Percentiles rank a stretch among this genome's conserved stretches.
These are phyloP conservation scores for Candida germanica DNA, from an alignment of 805 yeast genomes.

Conservation along the genomic window DNA sequence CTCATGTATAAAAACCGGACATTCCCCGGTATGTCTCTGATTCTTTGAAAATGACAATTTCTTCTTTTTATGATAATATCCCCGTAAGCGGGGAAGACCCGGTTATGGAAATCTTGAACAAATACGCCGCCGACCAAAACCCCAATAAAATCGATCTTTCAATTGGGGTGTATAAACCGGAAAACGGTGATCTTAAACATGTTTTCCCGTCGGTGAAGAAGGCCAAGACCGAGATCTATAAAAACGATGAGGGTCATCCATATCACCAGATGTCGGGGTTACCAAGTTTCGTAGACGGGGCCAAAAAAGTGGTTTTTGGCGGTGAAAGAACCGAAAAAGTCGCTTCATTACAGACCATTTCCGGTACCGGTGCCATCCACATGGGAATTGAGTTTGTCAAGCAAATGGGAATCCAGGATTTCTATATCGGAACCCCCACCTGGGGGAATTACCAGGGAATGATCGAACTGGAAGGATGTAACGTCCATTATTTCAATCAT, in stretches of 20 bases:
- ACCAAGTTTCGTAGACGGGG: conserved; percentile 32
- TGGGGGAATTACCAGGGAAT: conserved; percentile 41
- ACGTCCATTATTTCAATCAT: conserved; percentile 25
- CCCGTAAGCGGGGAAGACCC: conserved; percentile 26
- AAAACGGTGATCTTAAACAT: conserved; percentile 30
- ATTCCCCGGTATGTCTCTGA: too few species aligned
- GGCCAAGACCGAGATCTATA: conserved; percentile 31
- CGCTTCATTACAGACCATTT: conserved; percentile 37
- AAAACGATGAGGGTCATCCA: conserved; percentile 43
- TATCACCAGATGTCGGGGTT: conserved; percentile 43
- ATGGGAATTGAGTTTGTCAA: conserved; percentile 31
- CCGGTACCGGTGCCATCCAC: conserved; percentile 43
- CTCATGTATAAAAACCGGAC: too few species aligned
- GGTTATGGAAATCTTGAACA: conserved; percentile 21
- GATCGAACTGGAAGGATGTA: conserved; percentile 31
- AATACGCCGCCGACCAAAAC: conserved; percentile 22
- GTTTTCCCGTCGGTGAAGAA: conserved; percentile 36
- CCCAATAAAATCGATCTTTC: conserved; percentile 39
- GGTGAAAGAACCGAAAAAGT: conserved; percentile 20
- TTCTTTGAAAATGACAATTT: conserved; percentile 11
- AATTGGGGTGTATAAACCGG: conserved; percentile 46
- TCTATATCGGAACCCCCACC: conserved; percentile 36
- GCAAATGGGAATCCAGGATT: conserved; percentile 21
- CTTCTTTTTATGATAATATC: conserved; percentile 9
- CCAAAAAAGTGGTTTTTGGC: conserved; percentile 38